These are phyloP conservation scores for Clarireedia hainanense DNA, from an alignment of 2,329 filamentous ascomycete genomes.

Conservation along the genomic window DNA sequence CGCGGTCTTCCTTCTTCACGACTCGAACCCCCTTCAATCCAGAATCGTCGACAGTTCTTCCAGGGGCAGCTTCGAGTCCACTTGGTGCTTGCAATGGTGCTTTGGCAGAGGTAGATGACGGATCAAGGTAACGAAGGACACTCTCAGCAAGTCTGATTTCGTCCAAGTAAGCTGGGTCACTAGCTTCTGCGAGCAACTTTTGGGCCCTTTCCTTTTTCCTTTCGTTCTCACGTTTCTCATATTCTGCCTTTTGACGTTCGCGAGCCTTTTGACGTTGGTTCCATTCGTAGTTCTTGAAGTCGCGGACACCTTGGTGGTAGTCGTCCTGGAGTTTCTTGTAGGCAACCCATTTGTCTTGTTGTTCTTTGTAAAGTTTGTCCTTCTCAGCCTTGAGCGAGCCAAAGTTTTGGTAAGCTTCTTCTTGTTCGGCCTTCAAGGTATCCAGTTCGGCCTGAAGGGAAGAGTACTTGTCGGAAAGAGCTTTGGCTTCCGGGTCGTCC, in stretches of 20 bases:
- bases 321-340: conserved; percentile 85
- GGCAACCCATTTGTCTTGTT: conserved; percentile 76
- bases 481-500: conserved; percentile 86
- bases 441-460: conserved; percentile 84
- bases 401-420: conserved; percentile 82
- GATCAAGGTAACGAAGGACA: conserved; percentile 87
- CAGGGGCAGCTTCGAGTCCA: conserved; percentile 69
- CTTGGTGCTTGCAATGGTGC: conserved; percentile 59
- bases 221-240: conserved; percentile 62
- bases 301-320: conserved; percentile 75
- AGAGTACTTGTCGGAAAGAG: conserved; percentile 78
- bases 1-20: conserved; percentile 82
- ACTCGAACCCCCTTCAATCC: conserved; percentile 79
- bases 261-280: conserved; percentile 69
- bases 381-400: conserved; percentile 79
- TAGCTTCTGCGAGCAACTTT: conserved; percentile 71
- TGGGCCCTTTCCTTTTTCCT: conserved; percentile 70
- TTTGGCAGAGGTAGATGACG: conserved; percentile 54
- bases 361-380: conserved; percentile 72
- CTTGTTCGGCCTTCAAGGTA: conserved; percentile 83
- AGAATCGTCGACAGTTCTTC: conserved; percentile 78
- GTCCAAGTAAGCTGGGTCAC: conserved; percentile 80
- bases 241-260: conserved; percentile 76
- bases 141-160: conserved; percentile 86
- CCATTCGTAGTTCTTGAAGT: conserved; percentile 75